Base-by-base conservation (phyloP, 2,329 filamentous ascomycete genomes). In the Colletotrichum shisoi region DNA sequence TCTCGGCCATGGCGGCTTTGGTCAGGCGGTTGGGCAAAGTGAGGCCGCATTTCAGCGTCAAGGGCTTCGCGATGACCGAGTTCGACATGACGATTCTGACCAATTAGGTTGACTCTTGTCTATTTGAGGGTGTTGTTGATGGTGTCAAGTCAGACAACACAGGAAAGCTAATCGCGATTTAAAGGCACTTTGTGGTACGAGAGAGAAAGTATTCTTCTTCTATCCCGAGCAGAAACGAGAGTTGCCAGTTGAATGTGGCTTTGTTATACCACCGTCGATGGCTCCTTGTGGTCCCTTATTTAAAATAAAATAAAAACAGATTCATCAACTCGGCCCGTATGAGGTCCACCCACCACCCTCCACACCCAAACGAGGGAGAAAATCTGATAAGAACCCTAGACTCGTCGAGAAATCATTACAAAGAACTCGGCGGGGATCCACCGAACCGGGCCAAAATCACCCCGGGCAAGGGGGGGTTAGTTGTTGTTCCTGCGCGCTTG, bases 31-130 rank as follows among this genome's bases (percentile, higher is more conserved):
- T 88, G 3, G 83, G 83, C 3, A 88, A 73, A 0, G 78, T 80
- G 31, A 89, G 77, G 1, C 86, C 86, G 72, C 84, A 86, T 68
- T 83, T 82, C 1, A 87, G 78, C 44, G 79, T 84, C 17, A 86
- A 71, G 0, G 84, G 79, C 42, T 67, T 67, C 1, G 64, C 60
- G 34, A 63, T 49, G 11, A 27, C 24, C 0, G 60, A 40, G 40
- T 63, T 37, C 3, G 64, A 67, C 64, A 67, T 67, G 39, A 11
- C 15, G 24, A 19, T 40, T 31, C 15, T 21, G 11, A 11, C 9
- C n/a, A 19, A 11, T 12, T 19, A 9, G 8, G 21, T 31, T 39
- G 17, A 27, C 24, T 6, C 7, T 19, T 44, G 21, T 31, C 3
- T 31, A 46, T 4, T 19, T 17, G 2, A 27, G 4, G 24, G 24